Conservation (phyloP, 495 filamentous ascomycete species). For the Neurospora tetraspora region DNA sequence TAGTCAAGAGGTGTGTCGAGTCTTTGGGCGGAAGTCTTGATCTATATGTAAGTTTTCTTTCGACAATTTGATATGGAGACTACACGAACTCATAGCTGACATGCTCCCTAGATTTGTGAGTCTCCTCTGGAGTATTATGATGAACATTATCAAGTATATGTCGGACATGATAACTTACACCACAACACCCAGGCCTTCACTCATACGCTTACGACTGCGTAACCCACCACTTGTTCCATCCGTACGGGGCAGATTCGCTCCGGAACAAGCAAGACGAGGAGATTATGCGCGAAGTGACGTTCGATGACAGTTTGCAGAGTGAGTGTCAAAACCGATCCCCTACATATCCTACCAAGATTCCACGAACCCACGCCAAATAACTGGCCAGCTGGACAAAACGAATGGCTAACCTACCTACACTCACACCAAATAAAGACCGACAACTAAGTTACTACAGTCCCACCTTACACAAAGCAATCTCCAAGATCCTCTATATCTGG, state of each 20-base stretch:
- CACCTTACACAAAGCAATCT: constrained; percentile 25
- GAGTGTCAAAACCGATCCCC: constrained; percentile 5
- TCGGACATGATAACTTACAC: not conserved
- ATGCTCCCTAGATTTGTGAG: not conserved
- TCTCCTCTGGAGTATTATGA: not conserved
- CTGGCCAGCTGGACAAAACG: no score
- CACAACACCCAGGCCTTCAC: constrained; percentile 26
- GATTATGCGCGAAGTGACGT: constrained; percentile 55
- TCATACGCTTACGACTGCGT: constrained; percentile 58
- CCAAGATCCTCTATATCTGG: constrained; percentile 29
- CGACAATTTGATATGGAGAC: not conserved
- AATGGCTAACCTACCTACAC: not conserved
- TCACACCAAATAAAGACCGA: constrained; percentile 23
- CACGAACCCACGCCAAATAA: not conserved
- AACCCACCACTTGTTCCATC: constrained; percentile 55
- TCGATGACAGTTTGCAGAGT: constrained; percentile 56
- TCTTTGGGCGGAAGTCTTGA: constrained; percentile 38
- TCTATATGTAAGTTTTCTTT: constrained; percentile 41
- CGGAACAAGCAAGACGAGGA: constrained; percentile 38
- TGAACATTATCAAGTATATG: not conserved
- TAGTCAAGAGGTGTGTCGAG: constrained; percentile 39
- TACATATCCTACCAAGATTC: no score
- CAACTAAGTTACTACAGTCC: constrained; percentile 33
- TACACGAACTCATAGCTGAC: not conserved
- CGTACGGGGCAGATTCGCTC: constrained; percentile 48